These are phyloP conservation scores for Aureobasidium sp. DNA, from an alignment of 2,329 filamentous ascomycete species.

Conservation along the genomic window DNA sequence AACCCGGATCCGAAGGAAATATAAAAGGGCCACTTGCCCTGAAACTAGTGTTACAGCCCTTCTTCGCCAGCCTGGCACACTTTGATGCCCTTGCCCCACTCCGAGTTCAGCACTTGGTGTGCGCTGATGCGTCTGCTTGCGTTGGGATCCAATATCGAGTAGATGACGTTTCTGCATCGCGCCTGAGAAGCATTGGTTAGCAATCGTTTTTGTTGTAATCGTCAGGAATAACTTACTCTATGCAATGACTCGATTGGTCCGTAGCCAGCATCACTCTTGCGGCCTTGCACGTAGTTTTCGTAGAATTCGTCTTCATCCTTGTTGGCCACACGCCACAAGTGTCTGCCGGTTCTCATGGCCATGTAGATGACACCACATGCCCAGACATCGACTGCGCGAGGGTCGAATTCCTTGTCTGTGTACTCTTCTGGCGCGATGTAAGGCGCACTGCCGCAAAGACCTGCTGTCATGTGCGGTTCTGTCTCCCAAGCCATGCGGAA, in stretches of 20 bases:
- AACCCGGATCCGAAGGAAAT: background rate
- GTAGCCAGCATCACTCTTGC: slow-evolving; percentile 91
- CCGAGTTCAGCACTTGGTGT: slow-evolving; percentile 92
- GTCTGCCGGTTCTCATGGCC: slow-evolving; percentile 95
- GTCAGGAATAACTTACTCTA: slow-evolving; percentile 58
- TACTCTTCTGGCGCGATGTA: slow-evolving; percentile 99
- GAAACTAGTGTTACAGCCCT: slow-evolving; percentile 58
- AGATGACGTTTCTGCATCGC: slow-evolving; percentile 96
- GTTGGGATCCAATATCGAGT: slow-evolving; percentile 95
- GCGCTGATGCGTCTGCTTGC: slow-evolving; percentile 87
- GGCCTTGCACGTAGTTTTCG: slow-evolving; percentile 83
- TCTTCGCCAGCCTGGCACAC: slow-evolving; percentile 95
- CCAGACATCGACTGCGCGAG: slow-evolving; percentile 96
- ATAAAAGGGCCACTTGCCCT: slow-evolving; percentile 5
- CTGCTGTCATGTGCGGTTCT: slow-evolving; percentile 95
- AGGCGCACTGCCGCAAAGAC: slow-evolving; percentile 89
- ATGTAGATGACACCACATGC: slow-evolving; percentile 99
- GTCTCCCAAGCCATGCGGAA: slow-evolving; percentile 99
- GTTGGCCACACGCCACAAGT: slow-evolving; percentile 94
- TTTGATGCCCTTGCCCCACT: slow-evolving; percentile 97
- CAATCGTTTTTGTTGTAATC: background rate
- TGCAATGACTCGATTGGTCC: slow-evolving; percentile 92
- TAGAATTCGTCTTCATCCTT: slow-evolving; percentile 98
- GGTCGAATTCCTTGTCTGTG: slow-evolving; percentile 89
- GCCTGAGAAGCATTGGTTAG: slow-evolving; percentile 51